Evolutionary conservation across 73 alveolate species (phyloP), one percentile per base, ranked within the genome.

Genomic region (Tetrahymena borealis): DNA sequence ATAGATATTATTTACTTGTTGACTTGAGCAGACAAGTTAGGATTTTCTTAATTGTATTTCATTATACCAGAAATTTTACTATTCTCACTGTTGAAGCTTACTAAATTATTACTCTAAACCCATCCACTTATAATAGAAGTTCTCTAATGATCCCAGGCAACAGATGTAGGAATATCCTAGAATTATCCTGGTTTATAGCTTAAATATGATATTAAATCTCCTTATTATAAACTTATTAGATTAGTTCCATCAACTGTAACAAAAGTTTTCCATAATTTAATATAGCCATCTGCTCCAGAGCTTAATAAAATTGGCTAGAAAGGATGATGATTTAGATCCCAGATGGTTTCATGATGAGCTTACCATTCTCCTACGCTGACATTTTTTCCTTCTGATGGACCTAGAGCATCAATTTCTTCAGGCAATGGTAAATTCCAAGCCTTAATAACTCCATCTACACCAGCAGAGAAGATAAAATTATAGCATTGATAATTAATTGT

Each of bases 381-480:
- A 12, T 78, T 94, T 40, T 40, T 85, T 4, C 96, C 96, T 41
- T 93, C 90, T 0, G 91, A 90, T 90, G 90, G 38, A 16, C 78
- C 37, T 32, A 33, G 9, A 37, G 90, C 40, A 79, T 93, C 33
- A 18, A 39, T 36, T 31, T 32, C 40, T 90, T 33, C 39, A 38
- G 78, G 85, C 28, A 60, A 33, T 18, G 96, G 96, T 13, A 93
- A 20, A 38, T 90, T 93, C 94, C 94, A 95, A 32, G 95, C 39
- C 79, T 96, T 94, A 7, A 95, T 95, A 6, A 92, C 95, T 13
- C 97, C 97, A 60, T 95, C 97, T 33, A 90, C 93, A 32, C 98
- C 99, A 39, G 97, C 99, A 10, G 99, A 96, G 78, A 95, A 96
- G 35, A 96, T 33, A 93, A 79, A 85, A 79, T 79, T 93, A 78